Percentiles rank a stretch among this genome's conserved stretches.
Conservation (phyloP, 139 green algal genomes). For the Eudorina sp. region DNA sequence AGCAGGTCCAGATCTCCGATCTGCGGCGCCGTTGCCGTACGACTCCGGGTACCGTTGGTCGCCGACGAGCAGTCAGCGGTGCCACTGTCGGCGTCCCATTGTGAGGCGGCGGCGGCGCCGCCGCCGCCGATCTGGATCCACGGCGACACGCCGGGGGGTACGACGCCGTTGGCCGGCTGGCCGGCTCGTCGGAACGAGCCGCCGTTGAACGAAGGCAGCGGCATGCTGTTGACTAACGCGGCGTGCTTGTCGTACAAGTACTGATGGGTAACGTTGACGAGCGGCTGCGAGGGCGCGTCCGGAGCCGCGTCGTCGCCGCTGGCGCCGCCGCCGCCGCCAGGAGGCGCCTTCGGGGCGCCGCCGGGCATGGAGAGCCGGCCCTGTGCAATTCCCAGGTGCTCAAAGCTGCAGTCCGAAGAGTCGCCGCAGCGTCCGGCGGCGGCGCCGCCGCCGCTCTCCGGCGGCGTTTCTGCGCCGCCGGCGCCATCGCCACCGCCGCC, state of each 20-base stretch:
- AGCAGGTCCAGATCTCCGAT: too few relatives aligned
- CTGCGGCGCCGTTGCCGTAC: not conserved
- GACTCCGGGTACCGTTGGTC: not conserved
- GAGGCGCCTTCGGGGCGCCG: too few relatives aligned
- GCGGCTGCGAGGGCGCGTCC: not conserved
- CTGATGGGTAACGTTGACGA: not conserved
- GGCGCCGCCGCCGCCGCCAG: too few relatives aligned
- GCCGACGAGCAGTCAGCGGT: not conserved
- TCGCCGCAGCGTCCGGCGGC: too few relatives aligned
- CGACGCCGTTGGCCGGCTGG: not conserved
- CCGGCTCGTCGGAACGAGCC: too few relatives aligned
- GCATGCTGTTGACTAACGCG: not conserved
- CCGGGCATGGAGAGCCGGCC: too few relatives aligned
- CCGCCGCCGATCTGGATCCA: not conserved
- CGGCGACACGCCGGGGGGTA: not conserved
- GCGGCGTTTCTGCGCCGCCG: too few relatives aligned
- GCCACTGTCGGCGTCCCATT: not conserved
- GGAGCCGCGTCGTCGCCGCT: not conserved
- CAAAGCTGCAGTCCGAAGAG: too few relatives aligned
- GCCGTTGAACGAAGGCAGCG: not conserved
- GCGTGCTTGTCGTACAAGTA: not conserved
- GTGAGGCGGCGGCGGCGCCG: not conserved
- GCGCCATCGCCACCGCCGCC: too few relatives aligned
- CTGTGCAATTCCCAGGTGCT: too few relatives aligned
- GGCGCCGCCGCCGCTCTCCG: too few relatives aligned